phyloP scores from a whole-genome alignment of 352 stramenopile species.

The Globisporangium emineosum region DNA sequence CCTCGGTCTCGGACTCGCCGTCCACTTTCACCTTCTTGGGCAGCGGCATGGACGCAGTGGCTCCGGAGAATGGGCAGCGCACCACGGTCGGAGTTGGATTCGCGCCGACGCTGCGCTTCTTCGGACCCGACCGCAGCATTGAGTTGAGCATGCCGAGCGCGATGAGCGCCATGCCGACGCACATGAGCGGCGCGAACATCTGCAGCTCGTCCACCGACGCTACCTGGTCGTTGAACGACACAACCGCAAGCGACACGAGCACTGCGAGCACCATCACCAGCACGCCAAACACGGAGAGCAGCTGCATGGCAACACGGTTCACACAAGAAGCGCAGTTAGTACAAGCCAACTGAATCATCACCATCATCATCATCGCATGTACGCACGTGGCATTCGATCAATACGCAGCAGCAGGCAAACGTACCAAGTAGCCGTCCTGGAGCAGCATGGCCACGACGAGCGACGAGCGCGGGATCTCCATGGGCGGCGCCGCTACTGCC shows the following conservation, averaged over 20 bases:
- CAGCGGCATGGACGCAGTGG: conserved; percentile 8
- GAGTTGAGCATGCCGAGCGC: conserved; percentile 39
- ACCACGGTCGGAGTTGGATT: not conserved
- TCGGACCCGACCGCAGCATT: conserved; percentile 27
- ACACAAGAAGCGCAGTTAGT: not conserved
- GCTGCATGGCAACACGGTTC: conserved; percentile 9
- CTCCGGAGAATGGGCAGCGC: conserved; percentile 18
- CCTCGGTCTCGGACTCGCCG: conserved; percentile 23
- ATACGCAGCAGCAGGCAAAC: not conserved
- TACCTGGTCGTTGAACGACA: conserved; percentile 38
- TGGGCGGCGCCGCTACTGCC: conserved; percentile 12
- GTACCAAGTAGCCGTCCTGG: conserved; percentile 47
- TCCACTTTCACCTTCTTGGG: not conserved
- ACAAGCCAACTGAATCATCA: not conserved
- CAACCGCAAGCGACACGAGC: conserved; percentile 47
- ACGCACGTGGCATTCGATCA: not conserved
- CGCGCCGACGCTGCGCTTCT: conserved; percentile 24
- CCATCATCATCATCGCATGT: not conserved
- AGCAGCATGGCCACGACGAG: conserved; percentile 39
- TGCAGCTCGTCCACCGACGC: conserved; percentile 51
- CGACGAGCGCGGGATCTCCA: conserved; percentile 22
- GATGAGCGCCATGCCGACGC: conserved; percentile 56
- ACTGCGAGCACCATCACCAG: conserved; percentile 52
- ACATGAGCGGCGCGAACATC: conserved; percentile 66
- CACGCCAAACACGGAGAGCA: conserved; percentile 49